Conservation (phyloP, 176 grass and related monocot genomes). For the Carex myosuroides region DNA sequence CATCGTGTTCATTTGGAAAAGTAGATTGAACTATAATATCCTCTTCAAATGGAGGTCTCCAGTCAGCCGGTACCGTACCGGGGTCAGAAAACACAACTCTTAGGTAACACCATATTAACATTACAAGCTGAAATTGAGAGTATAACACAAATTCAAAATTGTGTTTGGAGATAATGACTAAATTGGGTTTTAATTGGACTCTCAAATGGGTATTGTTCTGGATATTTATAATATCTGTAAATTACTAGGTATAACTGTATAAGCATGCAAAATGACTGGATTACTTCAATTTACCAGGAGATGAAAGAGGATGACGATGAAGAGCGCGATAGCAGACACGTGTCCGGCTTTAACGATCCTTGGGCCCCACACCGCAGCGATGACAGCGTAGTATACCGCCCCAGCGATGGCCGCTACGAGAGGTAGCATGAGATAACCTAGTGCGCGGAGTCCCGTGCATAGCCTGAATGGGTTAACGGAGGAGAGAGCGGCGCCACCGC, state of each 20-base stretch:
- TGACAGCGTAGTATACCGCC: slow-evolving; percentile 73
- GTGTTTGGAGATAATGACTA: not conserved
- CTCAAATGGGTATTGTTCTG: not conserved
- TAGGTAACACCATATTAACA: slow-evolving; percentile 78
- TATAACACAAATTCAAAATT: slow-evolving; percentile 15
- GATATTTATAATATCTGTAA: not conserved
- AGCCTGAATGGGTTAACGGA: slow-evolving; percentile 56
- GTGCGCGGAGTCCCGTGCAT: slow-evolving; percentile 41
- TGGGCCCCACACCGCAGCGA: slow-evolving; percentile 66
- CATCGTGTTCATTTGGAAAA: slow-evolving; percentile 22
- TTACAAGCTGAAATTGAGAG: slow-evolving; percentile 63
- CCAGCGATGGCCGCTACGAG: slow-evolving; percentile 53
- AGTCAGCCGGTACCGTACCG: slow-evolving; percentile 72
- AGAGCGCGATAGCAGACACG: slow-evolving; percentile 20
- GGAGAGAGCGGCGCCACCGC: not conserved
- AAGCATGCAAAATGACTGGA: not conserved
- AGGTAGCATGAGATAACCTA: slow-evolving; percentile 66
- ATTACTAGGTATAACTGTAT: not conserved
- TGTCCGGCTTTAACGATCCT: slow-evolving; percentile 21
- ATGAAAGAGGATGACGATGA: slow-evolving; percentile 52
- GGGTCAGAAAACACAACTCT: slow-evolving; percentile 76
- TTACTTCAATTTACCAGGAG: slow-evolving; percentile 38
- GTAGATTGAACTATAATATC: slow-evolving; percentile 16
- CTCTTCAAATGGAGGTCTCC: slow-evolving; percentile 54
- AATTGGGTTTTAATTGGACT: not conserved